phyloP scores from a whole-genome alignment of 2,329 filamentous ascomycete species.

The Colletotrichum noveboracense region DNA sequence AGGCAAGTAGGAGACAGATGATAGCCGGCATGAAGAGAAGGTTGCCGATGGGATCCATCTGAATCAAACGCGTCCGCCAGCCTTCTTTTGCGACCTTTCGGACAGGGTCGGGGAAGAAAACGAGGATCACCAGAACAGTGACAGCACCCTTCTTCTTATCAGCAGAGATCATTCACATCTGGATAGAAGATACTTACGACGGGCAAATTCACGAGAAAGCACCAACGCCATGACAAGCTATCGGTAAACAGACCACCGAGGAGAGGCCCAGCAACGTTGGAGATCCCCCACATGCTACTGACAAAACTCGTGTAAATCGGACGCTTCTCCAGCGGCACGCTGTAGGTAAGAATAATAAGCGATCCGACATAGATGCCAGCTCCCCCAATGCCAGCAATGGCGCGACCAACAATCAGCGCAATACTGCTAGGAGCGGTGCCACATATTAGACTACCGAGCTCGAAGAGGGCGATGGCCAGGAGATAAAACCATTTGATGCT shows the following conservation, averaged over 20 bases:
- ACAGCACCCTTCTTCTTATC: constrained; percentile 33
- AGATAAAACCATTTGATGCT: constrained; percentile 47
- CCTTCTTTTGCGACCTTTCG: neutral
- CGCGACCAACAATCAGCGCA: constrained; percentile 39
- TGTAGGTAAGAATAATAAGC: constrained; percentile 45
- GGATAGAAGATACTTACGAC: constrained; percentile 29
- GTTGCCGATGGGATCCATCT: constrained; percentile 30
- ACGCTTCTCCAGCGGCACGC: constrained; percentile 36
- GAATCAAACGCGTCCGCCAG: constrained; percentile 5
- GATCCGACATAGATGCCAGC: constrained; percentile 52
- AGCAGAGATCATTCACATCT: neutral
- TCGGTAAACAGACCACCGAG: constrained; percentile 41
- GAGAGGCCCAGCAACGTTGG: constrained; percentile 39
- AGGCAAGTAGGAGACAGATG: constrained; percentile 52
- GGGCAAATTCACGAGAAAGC: constrained; percentile 45
- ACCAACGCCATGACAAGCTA: constrained; percentile 43
- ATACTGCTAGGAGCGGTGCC: constrained; percentile 35
- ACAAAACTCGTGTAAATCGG: constrained; percentile 44
- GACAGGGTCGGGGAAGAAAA: constrained; percentile 27
- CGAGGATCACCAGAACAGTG: constrained; percentile 34
- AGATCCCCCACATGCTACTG: constrained; percentile 52
- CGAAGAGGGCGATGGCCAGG: constrained; percentile 42
- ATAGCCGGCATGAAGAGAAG: constrained; percentile 39
- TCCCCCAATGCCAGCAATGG: constrained; percentile 43
- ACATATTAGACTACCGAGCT: constrained; percentile 48